Evolutionary conservation across 2,329 filamentous ascomycete species (phyloP), one percentile per base, ranked within the genome.

Genomic region (Verticillium nubilum): DNA sequence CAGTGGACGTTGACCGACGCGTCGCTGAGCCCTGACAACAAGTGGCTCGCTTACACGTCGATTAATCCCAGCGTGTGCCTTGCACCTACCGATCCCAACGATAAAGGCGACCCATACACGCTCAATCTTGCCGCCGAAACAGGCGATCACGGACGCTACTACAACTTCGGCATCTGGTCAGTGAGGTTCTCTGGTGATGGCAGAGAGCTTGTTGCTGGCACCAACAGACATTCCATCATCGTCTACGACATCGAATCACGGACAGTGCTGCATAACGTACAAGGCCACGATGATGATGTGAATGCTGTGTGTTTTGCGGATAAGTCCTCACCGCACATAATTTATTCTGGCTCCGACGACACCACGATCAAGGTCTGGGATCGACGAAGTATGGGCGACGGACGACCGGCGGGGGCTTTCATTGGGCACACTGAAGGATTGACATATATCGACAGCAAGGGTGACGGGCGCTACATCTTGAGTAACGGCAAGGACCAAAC

Each of bases 281-380:
- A 80, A 17, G 93, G 92, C 0, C 95, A 99, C 69, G 78, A 85
- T 4, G 86, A 96, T 66, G 92, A 99, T 71, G 94, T 98, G 58
- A 99, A 98, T 67, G 95, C 95, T 4, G 95, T 99, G 1, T 97
- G 93, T 73, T 98, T 96, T 68, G 95, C 92, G 1, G 93, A 98
- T 73, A 87, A 87, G 62, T 84, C 85, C 29, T 96, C 91, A 0
- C 94, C 95, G 1, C 93, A 99, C 70, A 94, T 98, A 62, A 80
- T 99, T 2, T 98, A 97, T 75, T 97, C 93, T 0, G 95, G 95
- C 23, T 97, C 92, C 0, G 95, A 99, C 69, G 95, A 99, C 70
- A 88, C 90, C 2, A 96, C 92, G 0, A 84, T 98, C 67, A 96
- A 97, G 69, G 92, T 99, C 2, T 99, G 95, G 95, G 95, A 99